phyloP scores from a whole-genome alignment of 169 alveolate species.

The Toxoplasma gondii region DNA sequence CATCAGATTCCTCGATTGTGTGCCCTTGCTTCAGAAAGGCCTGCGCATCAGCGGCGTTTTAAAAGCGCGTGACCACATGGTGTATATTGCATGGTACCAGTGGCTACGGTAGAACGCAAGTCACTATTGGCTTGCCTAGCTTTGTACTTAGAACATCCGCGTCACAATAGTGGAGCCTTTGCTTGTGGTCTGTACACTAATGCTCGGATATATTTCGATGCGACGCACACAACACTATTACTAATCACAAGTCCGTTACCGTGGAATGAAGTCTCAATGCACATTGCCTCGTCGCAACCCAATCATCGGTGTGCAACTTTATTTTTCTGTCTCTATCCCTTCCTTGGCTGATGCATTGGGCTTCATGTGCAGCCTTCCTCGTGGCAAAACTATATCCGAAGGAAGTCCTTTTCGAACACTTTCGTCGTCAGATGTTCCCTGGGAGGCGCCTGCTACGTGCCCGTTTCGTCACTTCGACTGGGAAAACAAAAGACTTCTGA shows the following conservation, averaged over 20 bases:
- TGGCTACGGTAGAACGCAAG: not conserved
- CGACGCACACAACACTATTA: too few relatives aligned
- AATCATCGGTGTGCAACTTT: too few relatives aligned
- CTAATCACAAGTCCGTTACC: too few relatives aligned
- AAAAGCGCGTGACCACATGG: too few relatives aligned
- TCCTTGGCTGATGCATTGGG: too few relatives aligned
- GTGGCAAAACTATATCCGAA: not conserved
- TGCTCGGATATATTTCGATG: too few relatives aligned
- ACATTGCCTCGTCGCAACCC: too few relatives aligned
- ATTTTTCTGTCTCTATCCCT: too few relatives aligned
- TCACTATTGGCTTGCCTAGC: not conserved
- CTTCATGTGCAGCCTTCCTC: not conserved
- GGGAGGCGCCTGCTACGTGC: conserved; percentile 32
- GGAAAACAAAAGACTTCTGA: conserved; percentile 6
- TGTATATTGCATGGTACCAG: too few relatives aligned
- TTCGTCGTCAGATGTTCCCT: not conserved
- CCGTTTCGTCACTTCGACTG: conserved; percentile 35
- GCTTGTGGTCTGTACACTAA: too few relatives aligned
- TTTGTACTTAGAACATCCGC: not conserved
- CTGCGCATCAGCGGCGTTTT: not conserved
- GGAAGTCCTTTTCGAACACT: not conserved
- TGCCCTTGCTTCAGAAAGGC: not conserved
- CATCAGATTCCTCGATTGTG: not conserved
- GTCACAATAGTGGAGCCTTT: not conserved
- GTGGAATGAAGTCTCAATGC: too few relatives aligned